Conservation (phyloP, 768 basidiomycete genomes). For the Cubamyces sp. region DNA sequence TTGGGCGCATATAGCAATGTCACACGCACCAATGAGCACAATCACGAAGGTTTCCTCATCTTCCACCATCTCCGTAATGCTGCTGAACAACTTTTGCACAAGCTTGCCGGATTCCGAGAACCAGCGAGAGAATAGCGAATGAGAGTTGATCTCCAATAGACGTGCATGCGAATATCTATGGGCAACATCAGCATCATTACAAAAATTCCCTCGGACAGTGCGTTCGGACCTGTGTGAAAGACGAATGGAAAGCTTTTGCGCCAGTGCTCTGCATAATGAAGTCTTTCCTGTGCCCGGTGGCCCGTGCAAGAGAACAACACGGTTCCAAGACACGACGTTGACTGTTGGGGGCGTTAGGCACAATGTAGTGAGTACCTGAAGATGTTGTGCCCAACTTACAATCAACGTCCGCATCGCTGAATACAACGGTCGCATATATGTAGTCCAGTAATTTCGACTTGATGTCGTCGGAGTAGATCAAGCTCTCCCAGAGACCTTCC, state of each 20-base stretch:
- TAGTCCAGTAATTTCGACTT: constrained; percentile 91
- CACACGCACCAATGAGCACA: constrained; percentile 79
- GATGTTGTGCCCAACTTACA: constrained; percentile 50
- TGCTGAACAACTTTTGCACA: constrained; percentile 89
- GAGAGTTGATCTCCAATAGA: constrained; percentile 96
- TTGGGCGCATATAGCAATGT: background rate
- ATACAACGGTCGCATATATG: constrained; percentile 91
- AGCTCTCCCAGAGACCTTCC: constrained; percentile 92
- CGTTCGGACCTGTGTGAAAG: constrained; percentile 71
- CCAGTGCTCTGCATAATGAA: constrained; percentile 89
- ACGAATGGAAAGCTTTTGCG: constrained; percentile 93
- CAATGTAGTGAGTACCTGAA: constrained; percentile 7
- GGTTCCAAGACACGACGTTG: constrained; percentile 95
- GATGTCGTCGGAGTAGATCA: constrained; percentile 84
- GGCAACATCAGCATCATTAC: too few species aligned
- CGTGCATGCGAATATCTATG: constrained; percentile 82
- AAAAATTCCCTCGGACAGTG: too few species aligned
- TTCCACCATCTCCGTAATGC: constrained; percentile 88
- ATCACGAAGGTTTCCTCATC: constrained; percentile 92
- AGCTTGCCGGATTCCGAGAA: constrained; percentile 99
- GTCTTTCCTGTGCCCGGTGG: constrained; percentile 99
- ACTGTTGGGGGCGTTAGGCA: constrained; percentile 45
- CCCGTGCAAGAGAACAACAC: constrained; percentile 92
- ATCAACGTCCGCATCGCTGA: constrained; percentile 87
- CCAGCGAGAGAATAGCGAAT: constrained; percentile 98